Evolutionary conservation across 2,329 filamentous ascomycete genomes (phyloP), one percentile per base, ranked within the genome.

Genomic region (Exophiala aquamarina): DNA sequence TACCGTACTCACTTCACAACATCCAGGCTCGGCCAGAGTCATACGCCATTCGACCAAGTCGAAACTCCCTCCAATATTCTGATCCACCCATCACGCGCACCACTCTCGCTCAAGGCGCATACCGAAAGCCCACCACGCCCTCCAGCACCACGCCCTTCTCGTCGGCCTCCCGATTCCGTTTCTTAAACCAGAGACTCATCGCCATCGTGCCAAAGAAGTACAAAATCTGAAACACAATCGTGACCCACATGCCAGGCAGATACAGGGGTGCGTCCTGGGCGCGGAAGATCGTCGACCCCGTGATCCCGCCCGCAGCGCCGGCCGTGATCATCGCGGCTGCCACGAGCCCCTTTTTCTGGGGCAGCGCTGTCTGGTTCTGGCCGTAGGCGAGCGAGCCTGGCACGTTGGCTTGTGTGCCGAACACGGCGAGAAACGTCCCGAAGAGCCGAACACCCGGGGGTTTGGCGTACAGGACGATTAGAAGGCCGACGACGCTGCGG

Each of bases 251-350:
- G 7, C 46, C 46, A 28, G 46, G 46, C 3, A 44, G 21, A 15
- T 49, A 49, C 29, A 15, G 8, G 2, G 64, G 64, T 18, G 63
- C 63, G 39, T 66, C 64, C 45, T 66, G 58, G 10, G 49, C 49
- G 57, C 82, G 75, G 68, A 91, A 92, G 10, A 91, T 37, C n/a
- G 31, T 42, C 14, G 15, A 35, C 29, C 41, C 45, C 5, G 37
- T 33, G 18, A 50, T 50, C 21, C 48, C 48, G 29, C 48, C 48
- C 10, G 21, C 21, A 38, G 42, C 48, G 2, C 42, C 48, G n/a
- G 37, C 11, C n/a, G 23, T 36, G 29, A 50, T 50, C 48, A 47
- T 47, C n/a, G 31, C 38, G 8, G 42, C 48, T 2, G 48, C 36
- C 4, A 48, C 44, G 3, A 52, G 26, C 11, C 44, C 44, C 18